phyloP scores from a whole-genome alignment of 257 asterid genomes.

The Nicotiana paniculata region DNA sequence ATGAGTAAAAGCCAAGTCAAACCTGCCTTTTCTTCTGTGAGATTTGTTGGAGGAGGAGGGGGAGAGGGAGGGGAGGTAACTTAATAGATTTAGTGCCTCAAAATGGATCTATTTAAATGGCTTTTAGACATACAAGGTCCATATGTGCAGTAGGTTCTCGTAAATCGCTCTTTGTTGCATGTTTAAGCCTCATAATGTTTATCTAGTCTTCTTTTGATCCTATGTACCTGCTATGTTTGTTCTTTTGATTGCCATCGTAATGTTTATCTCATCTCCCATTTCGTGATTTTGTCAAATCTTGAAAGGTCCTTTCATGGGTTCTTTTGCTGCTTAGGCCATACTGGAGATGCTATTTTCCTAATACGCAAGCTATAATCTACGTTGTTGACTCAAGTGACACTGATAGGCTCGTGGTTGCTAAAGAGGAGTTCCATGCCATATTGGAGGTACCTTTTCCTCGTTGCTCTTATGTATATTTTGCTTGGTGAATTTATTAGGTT shows the following conservation, averaged over 20 bases:
- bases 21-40: not conserved
- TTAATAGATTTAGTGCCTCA: not conserved
- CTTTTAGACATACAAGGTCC: not conserved
- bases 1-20: not conserved
- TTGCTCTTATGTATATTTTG: not conserved
- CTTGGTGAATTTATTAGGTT: not conserved
- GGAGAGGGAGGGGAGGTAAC: not conserved
- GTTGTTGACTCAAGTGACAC: conserved; percentile 99
- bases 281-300: not conserved
- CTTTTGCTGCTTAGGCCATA: conserved; percentile 49
- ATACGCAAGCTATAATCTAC: conserved; percentile 94
- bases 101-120: not conserved
- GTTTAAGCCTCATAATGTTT: not conserved
- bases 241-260: not conserved
- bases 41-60: not conserved
- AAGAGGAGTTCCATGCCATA: conserved; percentile 92
- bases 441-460: conserved; percentile 48
- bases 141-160: not conserved
- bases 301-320: conserved; percentile 7
- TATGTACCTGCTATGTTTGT: not conserved
- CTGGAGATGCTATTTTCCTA: conserved; percentile 97
- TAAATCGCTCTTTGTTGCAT: not conserved
- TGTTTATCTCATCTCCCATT: not conserved
- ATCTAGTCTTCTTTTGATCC: conserved; percentile 2
- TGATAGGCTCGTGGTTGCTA: conserved; percentile 86